Evolutionary conservation across 1,284 basidiomycete genomes (phyloP).

Genomic region (Pseudozyma pruni): DNA sequence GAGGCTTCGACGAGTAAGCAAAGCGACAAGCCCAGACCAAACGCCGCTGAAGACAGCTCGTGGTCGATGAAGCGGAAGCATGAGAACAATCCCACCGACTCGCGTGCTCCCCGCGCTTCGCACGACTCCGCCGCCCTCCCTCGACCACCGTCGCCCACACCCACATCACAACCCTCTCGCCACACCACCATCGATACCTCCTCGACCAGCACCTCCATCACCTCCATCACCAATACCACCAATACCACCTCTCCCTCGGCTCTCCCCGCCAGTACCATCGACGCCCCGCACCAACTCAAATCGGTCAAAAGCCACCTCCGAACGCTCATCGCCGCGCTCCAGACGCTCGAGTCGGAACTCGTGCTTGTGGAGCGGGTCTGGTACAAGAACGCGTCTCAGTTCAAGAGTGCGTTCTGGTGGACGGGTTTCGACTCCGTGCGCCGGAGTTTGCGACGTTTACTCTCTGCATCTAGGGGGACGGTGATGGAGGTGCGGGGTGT

Average conservation of each 20-base stretch:
- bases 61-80: too few relatives aligned
- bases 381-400: slow-evolving; percentile 45
- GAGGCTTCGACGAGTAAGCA: too few relatives aligned
- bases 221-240: too few relatives aligned
- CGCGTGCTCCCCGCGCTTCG: too few relatives aligned
- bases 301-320: slow-evolving; percentile 1
- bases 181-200: not conserved
- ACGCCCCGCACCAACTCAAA: slow-evolving; percentile 6
- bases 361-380: slow-evolving; percentile 19
- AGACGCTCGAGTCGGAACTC: not conserved
- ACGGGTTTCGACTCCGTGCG: slow-evolving; percentile 5
- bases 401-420: slow-evolving; percentile 29
- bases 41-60: too few relatives aligned
- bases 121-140: too few relatives aligned
- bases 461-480: not conserved
- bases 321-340: not conserved
- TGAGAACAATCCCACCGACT: too few relatives aligned
- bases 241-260: too few relatives aligned
- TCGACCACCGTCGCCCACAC: not conserved
- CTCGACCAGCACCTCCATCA: not conserved
- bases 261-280: too few relatives aligned
- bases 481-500: not conserved
- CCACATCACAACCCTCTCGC: not conserved
- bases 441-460: not conserved
- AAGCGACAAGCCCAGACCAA: too few relatives aligned